Conservation (phyloP, 176 grass and related monocot genomes). For the Oryza punctata region DNA sequence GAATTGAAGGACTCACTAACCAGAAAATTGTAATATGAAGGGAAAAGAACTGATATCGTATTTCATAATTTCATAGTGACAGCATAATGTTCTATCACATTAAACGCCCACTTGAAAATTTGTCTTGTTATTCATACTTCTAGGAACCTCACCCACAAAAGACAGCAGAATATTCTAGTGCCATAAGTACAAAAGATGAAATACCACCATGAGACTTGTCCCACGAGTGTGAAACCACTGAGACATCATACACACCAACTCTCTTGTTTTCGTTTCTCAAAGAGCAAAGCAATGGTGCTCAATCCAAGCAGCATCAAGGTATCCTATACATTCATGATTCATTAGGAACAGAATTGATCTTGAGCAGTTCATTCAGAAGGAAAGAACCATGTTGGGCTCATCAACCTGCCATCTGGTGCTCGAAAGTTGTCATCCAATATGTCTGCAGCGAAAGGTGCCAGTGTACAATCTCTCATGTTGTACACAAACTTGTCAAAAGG, state of each 20-base stretch:
- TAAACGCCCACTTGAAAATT: background rate
- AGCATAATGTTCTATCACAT: background rate
- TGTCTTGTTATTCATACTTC: background rate
- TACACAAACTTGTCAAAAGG: constrained; percentile 36
- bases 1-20: background rate
- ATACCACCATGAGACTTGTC: background rate
- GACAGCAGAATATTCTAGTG: background rate
- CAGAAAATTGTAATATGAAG: background rate
- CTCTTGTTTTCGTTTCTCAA: background rate
- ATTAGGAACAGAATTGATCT: background rate
- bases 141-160: background rate
- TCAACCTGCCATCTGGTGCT: constrained; percentile 24
- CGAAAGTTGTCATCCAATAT: background rate
- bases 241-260: background rate
- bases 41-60: background rate
- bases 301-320: background rate
- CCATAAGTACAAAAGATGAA: background rate
- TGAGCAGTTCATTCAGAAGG: constrained; percentile 27
- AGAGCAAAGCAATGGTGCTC: constrained; percentile 20
- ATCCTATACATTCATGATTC: background rate
- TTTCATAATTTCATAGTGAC: background rate
- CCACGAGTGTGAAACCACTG: background rate
- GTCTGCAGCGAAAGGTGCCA: constrained; percentile 26
- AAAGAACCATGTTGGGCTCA: constrained; percentile 45
- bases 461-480: constrained; percentile 26